Base-by-base conservation (phyloP, 768 basidiomycete genomes). In the Mycena crocata region DNA sequence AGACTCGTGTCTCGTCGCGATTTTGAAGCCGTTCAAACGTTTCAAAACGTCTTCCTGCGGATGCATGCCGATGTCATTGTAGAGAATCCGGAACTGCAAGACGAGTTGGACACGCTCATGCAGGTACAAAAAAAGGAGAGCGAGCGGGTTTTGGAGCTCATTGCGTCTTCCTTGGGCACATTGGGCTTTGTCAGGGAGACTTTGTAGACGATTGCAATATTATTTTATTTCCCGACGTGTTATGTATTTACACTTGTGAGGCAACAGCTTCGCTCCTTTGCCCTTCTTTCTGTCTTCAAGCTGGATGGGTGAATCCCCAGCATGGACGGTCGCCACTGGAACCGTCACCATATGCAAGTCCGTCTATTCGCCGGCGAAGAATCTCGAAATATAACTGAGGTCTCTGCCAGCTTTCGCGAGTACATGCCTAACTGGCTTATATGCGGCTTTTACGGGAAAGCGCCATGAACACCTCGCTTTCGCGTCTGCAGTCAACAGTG, bases 1-100 rank as follows among this genome's bases (percentile, higher is more conserved):
- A 90, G 97, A 5, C 83, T 99, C 30, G 79, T 77, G 35, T 93
- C 93, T 9, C 93, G 90, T 70, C 87, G 88, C 51, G 98, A 99
- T 79, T 99, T 98, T 73, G 98, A 99, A 78, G 96, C 95, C 15
- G 93, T 97, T 5, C 95, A 99, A 77, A 87, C 96, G 1, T 84
- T 96, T 74, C 85, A 95, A 72, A 90, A 84, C 68, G 91, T 97
- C 2, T 95, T 98, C 77, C 79, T 99, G 44, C 88, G 88, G 21
- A 84, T 93, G 56, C 96, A 99, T 74, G 91, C 91, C 5, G 96
- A 99, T 60, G 81, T 90, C 0, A 80, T 99, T 32, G 83, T 95
- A 34, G 84, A 82, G 24, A 93, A 93, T 74, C 76, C 77, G 3
- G 95, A 95, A 76, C 72, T 96, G 65, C 79, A 80, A 57, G 75